Conservation (phyloP, 2,329 filamentous ascomycete species). For the Fusarium irregulare region DNA sequence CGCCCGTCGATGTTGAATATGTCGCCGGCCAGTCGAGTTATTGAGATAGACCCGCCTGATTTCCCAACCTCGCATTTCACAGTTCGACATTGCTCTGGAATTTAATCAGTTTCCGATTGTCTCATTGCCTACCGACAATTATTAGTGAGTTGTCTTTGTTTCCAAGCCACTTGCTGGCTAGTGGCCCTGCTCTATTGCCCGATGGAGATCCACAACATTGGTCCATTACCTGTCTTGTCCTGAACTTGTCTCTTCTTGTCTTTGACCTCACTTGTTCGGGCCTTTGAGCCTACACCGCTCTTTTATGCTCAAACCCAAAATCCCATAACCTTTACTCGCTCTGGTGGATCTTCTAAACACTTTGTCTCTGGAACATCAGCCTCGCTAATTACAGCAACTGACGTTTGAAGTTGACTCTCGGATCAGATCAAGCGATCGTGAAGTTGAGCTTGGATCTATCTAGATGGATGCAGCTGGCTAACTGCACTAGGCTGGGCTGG, state of each 20-base stretch:
- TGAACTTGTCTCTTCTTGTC: conserved; percentile 38
- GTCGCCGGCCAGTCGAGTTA: background rate
- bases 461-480: conserved; percentile 24
- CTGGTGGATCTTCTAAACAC: conserved; percentile 33
- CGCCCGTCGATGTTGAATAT: background rate
- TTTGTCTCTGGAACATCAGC: conserved; percentile 31
- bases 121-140: conserved; percentile 24
- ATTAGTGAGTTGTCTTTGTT: conserved; percentile 30
- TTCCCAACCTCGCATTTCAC: conserved; percentile 23
- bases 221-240: conserved; percentile 34
- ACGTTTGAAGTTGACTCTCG: conserved; percentile 26
- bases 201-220: conserved; percentile 34
- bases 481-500: conserved; percentile 24
- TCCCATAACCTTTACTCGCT: conserved; percentile 30
- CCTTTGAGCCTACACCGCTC: conserved; percentile 43
- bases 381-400: conserved; percentile 2
- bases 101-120: conserved; percentile 33
- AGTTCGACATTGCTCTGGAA: conserved; percentile 12
- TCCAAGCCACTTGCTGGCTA: conserved; percentile 37
- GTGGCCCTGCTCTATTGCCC: conserved; percentile 22
- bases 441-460: conserved; percentile 16
- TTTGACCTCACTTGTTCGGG: conserved; percentile 36
- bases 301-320: conserved; percentile 42
- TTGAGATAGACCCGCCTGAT: background rate
- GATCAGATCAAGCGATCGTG: conserved; percentile 18